These are phyloP conservation scores for Candida boleticola DNA, from an alignment of 805 yeast genomes.

Conservation along the genomic window DNA sequence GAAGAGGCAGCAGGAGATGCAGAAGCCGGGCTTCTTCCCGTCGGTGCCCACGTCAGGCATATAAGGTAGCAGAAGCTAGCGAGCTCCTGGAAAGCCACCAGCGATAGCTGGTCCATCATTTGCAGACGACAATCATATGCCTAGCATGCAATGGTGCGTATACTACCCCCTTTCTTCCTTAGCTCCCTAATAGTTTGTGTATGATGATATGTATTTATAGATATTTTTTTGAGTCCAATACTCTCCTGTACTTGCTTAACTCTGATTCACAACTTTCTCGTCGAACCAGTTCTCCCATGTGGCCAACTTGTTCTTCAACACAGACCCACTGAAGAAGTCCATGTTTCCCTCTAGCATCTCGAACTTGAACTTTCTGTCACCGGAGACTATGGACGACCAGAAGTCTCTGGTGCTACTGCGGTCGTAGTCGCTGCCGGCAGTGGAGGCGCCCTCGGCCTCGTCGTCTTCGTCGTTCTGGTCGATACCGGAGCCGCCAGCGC, in stretches of 20 bases:
- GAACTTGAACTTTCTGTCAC: constrained; percentile 53
- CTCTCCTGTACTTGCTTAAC: too few relatives aligned
- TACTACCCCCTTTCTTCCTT: too few relatives aligned
- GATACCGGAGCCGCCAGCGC: constrained; percentile 34
- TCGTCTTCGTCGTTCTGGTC: constrained; percentile 48
- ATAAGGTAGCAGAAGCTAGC: too few relatives aligned
- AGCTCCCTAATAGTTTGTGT: too few relatives aligned
- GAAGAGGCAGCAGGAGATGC: constrained; percentile 28
- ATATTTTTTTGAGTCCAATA: too few relatives aligned
- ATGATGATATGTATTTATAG: too few relatives aligned
- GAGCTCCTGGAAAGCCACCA: too few relatives aligned
- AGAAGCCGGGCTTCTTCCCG: constrained; percentile 41
- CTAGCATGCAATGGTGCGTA: too few relatives aligned
- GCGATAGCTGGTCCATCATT: too few relatives aligned
- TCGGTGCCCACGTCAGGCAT: constrained; percentile 17
- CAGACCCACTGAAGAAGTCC: constrained; percentile 72
- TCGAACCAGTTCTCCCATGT: constrained; percentile 79
- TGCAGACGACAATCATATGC: too few relatives aligned
- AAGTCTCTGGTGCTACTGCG: constrained; percentile 30
- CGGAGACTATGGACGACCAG: constrained; percentile 37
- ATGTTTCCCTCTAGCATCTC: constrained; percentile 70
- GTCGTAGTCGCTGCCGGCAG: constrained; percentile 16
- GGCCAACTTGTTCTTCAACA: constrained; percentile 50
- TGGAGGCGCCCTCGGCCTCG: constrained; percentile 32
- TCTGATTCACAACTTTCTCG: constrained; percentile 60